Evolutionary conservation across 2,329 filamentous ascomycete genomes (phyloP), one percentile per base, ranked within the genome.

Genomic region (Talaromyces sp.): DNA sequence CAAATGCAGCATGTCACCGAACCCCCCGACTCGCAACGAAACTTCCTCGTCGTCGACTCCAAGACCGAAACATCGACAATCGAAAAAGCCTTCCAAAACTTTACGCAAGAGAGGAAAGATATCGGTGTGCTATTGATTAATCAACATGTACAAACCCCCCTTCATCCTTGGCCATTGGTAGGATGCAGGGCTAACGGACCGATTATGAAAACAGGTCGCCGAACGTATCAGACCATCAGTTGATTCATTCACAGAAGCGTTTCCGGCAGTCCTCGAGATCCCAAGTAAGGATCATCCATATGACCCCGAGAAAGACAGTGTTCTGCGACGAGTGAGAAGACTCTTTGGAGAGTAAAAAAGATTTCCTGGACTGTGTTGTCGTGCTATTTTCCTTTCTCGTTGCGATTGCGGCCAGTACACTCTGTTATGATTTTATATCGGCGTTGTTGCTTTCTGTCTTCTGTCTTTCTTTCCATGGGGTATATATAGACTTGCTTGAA

Each of bases 221-320:
- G 94, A 99, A 73, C 86, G 85, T 72, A 99, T 99, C 83, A 85
- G 94, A 73, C 84, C 93, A 72, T 86, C 87, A 61, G 88, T 99
- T 65, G 94, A 99, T 75, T 86, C 85, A 37, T 97, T 96, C 77
- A 93, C 91, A 19, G 90, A 93, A 52, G 92, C 94, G 4, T 99
- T 99, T 77, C 94, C 94, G n/a, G 88, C 91, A 21, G 83, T 99
- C 56, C 85, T 99, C 59, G 94, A 99, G 76, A 97, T 99, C 61
- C 94, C 94, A 22, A 96, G 91, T 78, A 99, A 99, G 81, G 94
- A 99, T 74, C 94, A 99, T 73, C 94, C 94, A 2, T 99, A 99
- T 71, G 93, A 99, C 68, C 94, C 94, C 0, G 94, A 99, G 77
- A 99, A 99, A 80, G 94, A 99, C 75, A 97, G 93, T 70, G 93